These are phyloP conservation scores for Schizophyllum amplum DNA, from an alignment of 1,284 basidiomycete species.

Conservation along the genomic window DNA sequence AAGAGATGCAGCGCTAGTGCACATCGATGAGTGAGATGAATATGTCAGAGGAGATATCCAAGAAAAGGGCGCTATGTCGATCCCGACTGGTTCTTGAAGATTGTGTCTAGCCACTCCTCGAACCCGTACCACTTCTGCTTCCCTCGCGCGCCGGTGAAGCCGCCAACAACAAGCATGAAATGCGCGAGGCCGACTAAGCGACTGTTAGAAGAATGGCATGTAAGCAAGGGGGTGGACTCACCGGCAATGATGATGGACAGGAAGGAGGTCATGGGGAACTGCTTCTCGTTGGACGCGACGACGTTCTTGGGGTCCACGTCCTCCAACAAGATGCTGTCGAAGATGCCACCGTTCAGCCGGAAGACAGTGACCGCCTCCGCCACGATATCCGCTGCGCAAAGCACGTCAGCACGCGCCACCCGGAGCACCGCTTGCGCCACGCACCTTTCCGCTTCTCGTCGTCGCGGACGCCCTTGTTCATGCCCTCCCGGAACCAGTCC, in stretches of 20 bases:
- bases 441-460: slow-evolving; percentile 48
- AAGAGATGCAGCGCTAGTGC: no score
- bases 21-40: no score
- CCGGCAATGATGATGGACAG: slow-evolving; percentile 9
- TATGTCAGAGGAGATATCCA: no score
- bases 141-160: slow-evolving; percentile 16
- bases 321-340: slow-evolving; percentile 37
- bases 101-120: slow-evolving; percentile 13
- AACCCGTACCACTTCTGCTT: slow-evolving; percentile 15
- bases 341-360: slow-evolving; percentile 58
- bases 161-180: slow-evolving; percentile 15
- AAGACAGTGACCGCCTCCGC: slow-evolving; percentile 67
- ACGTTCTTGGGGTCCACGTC: slow-evolving; percentile 4
- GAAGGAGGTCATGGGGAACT: slow-evolving; percentile 10
- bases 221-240: no score
- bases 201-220: no score
- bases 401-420: slow-evolving; percentile 2
- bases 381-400: slow-evolving; percentile 30
- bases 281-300: background rate
- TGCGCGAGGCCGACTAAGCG: slow-evolving; percentile 13
- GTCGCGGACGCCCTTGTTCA: slow-evolving; percentile 58
- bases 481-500: slow-evolving; percentile 67
- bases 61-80: no score
- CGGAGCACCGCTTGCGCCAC: background rate
- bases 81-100: background rate